A percentile compares a stretch with the other conserved stretches of the same genome.
These are phyloP conservation scores for Gigaspora rosea DNA, from an alignment of 192 early-diverging fungal genomes.

Conservation along the genomic window DNA sequence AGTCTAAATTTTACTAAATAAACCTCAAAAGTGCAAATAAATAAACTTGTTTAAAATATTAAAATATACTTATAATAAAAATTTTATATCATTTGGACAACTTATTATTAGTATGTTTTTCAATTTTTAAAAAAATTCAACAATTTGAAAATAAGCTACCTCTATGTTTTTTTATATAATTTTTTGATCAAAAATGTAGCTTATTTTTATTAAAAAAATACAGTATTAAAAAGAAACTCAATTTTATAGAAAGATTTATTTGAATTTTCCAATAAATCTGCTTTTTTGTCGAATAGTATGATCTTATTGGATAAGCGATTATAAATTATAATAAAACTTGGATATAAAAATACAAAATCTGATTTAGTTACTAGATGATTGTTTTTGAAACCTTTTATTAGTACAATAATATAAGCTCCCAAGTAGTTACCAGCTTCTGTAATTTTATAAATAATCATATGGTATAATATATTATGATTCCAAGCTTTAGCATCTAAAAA, in stretches of 20 bases:
- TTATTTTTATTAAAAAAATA: no score
- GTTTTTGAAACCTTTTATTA: conserved; percentile 3
- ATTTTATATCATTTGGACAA: no score
- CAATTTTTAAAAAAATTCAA: no score
- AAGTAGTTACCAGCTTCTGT: background rate
- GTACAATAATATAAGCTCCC: conserved; percentile 6
- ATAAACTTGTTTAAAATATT: no score
- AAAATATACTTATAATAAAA: no score
- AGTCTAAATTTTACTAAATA: no score
- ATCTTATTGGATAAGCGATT: conserved; percentile 11
- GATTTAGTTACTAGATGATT: background rate
- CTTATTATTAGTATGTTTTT: no score
- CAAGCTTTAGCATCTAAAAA: conserved; percentile 5
- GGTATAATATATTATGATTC: no score
- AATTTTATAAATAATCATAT: background rate
- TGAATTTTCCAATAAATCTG: background rate
- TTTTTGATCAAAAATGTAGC: no score
- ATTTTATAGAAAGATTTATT: conserved; percentile 13
- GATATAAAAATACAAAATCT: conserved; percentile 12
- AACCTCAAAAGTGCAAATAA: no score
- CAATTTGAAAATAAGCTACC: no score
- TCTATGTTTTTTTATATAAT: no score
- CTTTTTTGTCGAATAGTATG: background rate
- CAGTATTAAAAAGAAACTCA: conserved; percentile 20
- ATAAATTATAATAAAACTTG: conserved; percentile 11